Evolutionary conservation across 495 filamentous ascomycete genomes (phyloP), one percentile per base, ranked within the genome.

Genomic region (Daldinia childiae): DNA sequence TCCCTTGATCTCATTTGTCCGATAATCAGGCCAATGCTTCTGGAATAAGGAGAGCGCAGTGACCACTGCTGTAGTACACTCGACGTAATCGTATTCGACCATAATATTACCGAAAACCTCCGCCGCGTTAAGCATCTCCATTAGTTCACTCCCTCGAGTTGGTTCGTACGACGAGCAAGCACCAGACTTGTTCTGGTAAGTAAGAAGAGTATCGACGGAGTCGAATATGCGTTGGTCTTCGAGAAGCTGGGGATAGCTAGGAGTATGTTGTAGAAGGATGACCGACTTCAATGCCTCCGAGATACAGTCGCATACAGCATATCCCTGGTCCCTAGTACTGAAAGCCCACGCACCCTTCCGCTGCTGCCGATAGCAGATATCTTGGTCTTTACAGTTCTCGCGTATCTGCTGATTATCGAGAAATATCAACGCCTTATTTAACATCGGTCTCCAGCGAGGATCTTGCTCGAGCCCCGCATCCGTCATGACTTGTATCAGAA

Each of bases 81-180:
- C 95, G 0, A 95, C 94, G 71, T 98, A 97, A 74, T 97, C 93
- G 78, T 98, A 99, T 68, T 97, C 93, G 39, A 98, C 90, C 95
- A 99, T 98, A 78, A 99, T 98, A 12, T 90, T 87, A 15, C 94
- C 96, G 76, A 99, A 99, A 0, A 99, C 95, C 76, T 98, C 96
- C 15, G 95, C 96, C 2, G 93, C 95, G 76, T 99, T 99, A 4
- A 99, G 84, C 73, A 87, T 84, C 75, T 99, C 95, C 38, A 98
- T 74, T 78, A 87, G 87, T 56, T 90, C 82, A 1, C 92, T 90
- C 1, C 89, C 95, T 4, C 95, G 89, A 2, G 87, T 90, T 1
- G 89, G 88, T 70, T 99, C 95, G 72, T 98, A 99, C 21, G 92
- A 94, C 2, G 92, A 91, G 78, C 94, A 97, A 29, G 92, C 95